phyloP scores from a whole-genome alignment of 2,329 filamentous ascomycete genomes.

The Cytospora leucostoma region DNA sequence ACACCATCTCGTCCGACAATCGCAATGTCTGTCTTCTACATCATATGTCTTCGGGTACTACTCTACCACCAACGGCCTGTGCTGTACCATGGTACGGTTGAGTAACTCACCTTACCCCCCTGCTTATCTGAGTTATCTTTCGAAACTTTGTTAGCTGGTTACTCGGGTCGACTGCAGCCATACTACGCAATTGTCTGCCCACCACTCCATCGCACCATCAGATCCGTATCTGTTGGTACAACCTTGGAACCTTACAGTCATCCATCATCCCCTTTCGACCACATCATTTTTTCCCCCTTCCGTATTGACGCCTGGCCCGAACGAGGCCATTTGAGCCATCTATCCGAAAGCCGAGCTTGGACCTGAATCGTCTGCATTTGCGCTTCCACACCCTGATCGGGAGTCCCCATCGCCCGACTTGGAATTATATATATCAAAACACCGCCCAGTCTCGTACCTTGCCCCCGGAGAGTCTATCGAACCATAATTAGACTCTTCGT shows the following conservation, averaged over 20 bases:
- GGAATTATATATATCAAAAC: conserved; percentile 13
- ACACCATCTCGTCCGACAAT: conserved; percentile 16
- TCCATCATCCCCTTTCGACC: conserved; percentile 4
- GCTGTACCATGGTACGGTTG: background rate
- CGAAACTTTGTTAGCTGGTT: background rate
- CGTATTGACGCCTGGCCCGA: background rate
- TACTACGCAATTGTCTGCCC: conserved; percentile 30
- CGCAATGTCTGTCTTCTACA: conserved; percentile 11
- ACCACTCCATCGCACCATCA: conserved; percentile 25
- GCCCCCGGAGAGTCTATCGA: conserved; percentile 26
- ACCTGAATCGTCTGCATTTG: conserved; percentile 2
- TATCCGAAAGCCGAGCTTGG: conserved; percentile 20
- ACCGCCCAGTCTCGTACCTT: conserved; percentile 10
- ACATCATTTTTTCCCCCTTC: conserved; percentile 7
- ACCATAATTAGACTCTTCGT: conserved; percentile 22
- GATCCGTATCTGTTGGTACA: conserved; percentile 14
- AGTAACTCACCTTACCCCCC: too few species aligned
- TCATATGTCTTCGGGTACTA: conserved; percentile 11
- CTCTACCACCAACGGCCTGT: background rate
- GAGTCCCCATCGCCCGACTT: conserved; percentile 5
- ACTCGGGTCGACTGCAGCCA: conserved; percentile 43
- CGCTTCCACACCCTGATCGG: conserved; percentile 9
- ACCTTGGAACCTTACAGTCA: background rate
- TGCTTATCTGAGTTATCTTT: conserved; percentile 7
- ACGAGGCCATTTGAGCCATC: background rate